Conservation (phyloP, 306 rosid genomes). For the Vachellia collinsii region DNA sequence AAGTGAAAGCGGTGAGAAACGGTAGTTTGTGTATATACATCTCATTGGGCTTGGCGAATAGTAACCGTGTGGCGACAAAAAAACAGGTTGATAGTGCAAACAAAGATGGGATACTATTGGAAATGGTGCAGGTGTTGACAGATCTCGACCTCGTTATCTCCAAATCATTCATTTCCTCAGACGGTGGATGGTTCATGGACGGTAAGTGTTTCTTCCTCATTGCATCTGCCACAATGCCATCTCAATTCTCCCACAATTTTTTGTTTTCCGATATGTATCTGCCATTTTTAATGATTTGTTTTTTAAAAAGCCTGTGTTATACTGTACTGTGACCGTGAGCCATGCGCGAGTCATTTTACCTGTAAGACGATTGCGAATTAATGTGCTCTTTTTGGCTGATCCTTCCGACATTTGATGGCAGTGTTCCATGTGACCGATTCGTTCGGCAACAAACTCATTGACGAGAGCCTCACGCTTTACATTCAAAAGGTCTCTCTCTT, state of each 20-base stretch:
- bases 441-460: conserved; percentile 78
- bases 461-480: conserved; percentile 65
- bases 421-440: conserved; percentile 92
- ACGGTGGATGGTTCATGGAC: conserved; percentile 98
- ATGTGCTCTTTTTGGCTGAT: conserved; percentile 3
- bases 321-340: not conserved
- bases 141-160: conserved; percentile 92
- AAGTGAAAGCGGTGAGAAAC: not conserved
- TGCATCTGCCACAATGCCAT: not conserved
- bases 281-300: not conserved
- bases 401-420: conserved; percentile 50
- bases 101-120: conserved; percentile 88
- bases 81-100: conserved; percentile 95
- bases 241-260: not conserved
- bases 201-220: conserved; percentile 50
- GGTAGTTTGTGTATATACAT: not conserved
- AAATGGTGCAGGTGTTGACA: conserved; percentile 95
- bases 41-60: not conserved
- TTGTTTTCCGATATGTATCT: not conserved
- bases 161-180: conserved; percentile 91
- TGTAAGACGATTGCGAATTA: conserved; percentile 1
- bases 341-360: conserved; percentile 24
- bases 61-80: not conserved
- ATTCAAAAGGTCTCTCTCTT: conserved; percentile 63
- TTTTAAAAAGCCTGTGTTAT: too few species aligned